phyloP scores from a whole-genome alignment of 768 basidiomycete species.

The Boletus reticulatus region DNA sequence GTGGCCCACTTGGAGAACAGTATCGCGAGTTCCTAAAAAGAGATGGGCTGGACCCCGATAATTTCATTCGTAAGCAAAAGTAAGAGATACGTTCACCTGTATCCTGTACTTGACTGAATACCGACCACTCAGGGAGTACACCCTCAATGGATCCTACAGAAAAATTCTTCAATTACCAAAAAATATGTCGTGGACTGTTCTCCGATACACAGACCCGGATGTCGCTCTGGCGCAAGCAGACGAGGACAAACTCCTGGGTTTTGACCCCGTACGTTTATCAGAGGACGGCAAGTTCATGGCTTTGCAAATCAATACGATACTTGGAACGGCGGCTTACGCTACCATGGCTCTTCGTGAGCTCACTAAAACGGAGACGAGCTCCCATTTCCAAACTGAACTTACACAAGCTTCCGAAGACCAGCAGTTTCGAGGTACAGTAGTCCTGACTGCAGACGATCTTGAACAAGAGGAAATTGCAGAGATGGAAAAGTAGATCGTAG shows the following conservation, averaged over 20 bases:
- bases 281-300: slow-evolving; percentile 85
- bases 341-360: slow-evolving; percentile 97
- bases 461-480: slow-evolving; percentile 14
- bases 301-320: slow-evolving; percentile 77
- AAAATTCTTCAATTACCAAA: slow-evolving; percentile 85
- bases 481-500: slow-evolving; percentile 1
- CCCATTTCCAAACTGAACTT: slow-evolving; percentile 81
- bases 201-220: slow-evolving; percentile 92
- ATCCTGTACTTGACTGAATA: slow-evolving; percentile 3
- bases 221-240: slow-evolving; percentile 91
- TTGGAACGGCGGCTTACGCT: slow-evolving; percentile 92
- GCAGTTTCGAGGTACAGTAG: slow-evolving; percentile 59
- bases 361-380: slow-evolving; percentile 93
- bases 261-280: slow-evolving; percentile 64
- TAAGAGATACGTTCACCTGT: slow-evolving; percentile 35
- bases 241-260: slow-evolving; percentile 86
- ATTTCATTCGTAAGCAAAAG: slow-evolving; percentile 90
- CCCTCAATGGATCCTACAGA: slow-evolving; percentile 89
- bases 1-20: slow-evolving; percentile 79
- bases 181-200: slow-evolving; percentile 74
- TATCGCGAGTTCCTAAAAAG: slow-evolving; percentile 77
- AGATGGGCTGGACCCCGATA: slow-evolving; percentile 89
- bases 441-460: slow-evolving; percentile 22
- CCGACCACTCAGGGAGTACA: slow-evolving; percentile 69
- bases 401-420: slow-evolving; percentile 82